Evolutionary conservation across 2,329 filamentous ascomycete species (phyloP).

Genomic region (Alternaria atra): DNA sequence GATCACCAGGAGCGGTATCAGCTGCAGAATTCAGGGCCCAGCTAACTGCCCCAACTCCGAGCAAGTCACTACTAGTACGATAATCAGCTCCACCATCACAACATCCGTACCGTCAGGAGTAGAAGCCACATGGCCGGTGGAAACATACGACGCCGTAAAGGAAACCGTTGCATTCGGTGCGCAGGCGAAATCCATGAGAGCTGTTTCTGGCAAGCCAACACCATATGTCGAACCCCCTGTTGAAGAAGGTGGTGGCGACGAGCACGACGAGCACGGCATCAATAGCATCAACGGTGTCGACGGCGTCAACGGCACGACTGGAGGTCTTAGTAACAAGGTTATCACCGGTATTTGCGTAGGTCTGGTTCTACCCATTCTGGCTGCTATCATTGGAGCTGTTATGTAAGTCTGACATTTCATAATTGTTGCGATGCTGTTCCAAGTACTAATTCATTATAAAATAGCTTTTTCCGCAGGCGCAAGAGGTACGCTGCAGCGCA

Average conservation of each 20-base stretch:
- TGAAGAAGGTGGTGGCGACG: neutral
- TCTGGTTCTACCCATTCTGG: slow-evolving; percentile 54
- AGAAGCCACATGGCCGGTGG: slow-evolving; percentile 53
- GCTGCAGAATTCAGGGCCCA: slow-evolving; percentile 55
- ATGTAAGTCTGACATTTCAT: slow-evolving; percentile 11
- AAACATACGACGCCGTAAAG: slow-evolving; percentile 43
- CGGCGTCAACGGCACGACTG: slow-evolving; percentile 32
- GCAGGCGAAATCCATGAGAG: slow-evolving; percentile 47
- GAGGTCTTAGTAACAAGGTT: slow-evolving; percentile 55
- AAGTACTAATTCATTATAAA: neutral
- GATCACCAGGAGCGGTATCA: slow-evolving; percentile 56
- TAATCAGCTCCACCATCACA: slow-evolving; percentile 51
- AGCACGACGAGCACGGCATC: neutral
- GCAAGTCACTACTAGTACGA: slow-evolving; percentile 56
- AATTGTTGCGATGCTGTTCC: neutral
- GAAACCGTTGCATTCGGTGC: slow-evolving; percentile 56
- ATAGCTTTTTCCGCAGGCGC: neutral
- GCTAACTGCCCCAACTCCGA: slow-evolving; percentile 62
- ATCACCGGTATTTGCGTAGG: slow-evolving; percentile 62
- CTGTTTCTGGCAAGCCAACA: slow-evolving; percentile 56
- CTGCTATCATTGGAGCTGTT: slow-evolving; percentile 27
- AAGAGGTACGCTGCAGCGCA: slow-evolving; percentile 1
- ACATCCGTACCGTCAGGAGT: slow-evolving; percentile 47
- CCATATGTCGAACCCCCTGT: neutral
- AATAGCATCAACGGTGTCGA: no score